A percentile compares a stretch with the other conserved stretches of the same genome.
These are phyloP conservation scores for Plectosphaerella sp. DNA, from an alignment of 2,329 filamentous ascomycete genomes.

Conservation along the genomic window DNA sequence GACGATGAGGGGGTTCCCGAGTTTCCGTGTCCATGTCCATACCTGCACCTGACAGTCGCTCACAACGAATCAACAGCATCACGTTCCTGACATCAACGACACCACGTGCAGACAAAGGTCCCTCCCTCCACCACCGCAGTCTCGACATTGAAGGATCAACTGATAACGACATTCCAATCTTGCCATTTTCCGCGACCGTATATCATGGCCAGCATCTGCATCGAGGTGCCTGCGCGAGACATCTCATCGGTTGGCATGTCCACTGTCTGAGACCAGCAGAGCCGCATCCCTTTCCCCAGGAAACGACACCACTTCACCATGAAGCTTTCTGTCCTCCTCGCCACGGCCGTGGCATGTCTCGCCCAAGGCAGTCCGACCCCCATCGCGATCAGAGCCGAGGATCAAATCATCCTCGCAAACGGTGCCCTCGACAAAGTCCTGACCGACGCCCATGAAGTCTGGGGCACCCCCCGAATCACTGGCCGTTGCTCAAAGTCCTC, in stretches of 20 bases:
- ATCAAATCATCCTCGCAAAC: not conserved
- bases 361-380: not conserved
- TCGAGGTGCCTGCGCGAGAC: too few relatives aligned
- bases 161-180: too few relatives aligned
- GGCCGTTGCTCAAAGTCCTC: not conserved
- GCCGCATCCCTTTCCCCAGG: too few relatives aligned
- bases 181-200: too few relatives aligned
- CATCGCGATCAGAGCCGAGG: not conserved
- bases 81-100: not conserved
- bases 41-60: not conserved
- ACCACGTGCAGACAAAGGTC: not conserved
- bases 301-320: not conserved
- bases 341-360: not conserved
- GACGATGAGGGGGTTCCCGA: too few relatives aligned
- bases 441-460: not conserved
- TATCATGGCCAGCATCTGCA: too few relatives aligned
- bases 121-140: not conserved
- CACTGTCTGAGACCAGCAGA: too few relatives aligned
- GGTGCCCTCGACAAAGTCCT: not conserved
- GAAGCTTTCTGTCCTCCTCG: not conserved
- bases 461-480: not conserved
- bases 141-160: too few relatives aligned
- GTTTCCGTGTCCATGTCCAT: too few relatives aligned
- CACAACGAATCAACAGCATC: not conserved
- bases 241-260: too few relatives aligned